A percentile compares a stretch with the other conserved stretches of the same genome.
phyloP scores from a whole-genome alignment of 306 rosid species.

The Casuarina glauca region DNA sequence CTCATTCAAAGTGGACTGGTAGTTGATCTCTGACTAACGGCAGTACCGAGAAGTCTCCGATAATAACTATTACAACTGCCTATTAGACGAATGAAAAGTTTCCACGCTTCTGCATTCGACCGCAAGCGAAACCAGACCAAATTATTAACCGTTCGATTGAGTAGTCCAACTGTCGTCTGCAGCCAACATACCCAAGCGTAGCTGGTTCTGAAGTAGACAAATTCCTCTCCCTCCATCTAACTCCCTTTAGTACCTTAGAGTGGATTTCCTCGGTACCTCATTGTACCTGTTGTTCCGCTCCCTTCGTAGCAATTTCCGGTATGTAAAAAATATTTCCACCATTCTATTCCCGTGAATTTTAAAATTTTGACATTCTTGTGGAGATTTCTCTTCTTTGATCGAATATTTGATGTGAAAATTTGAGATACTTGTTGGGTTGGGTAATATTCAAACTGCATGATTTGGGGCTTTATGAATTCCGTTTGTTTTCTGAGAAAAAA shows the following conservation, averaged over 20 bases:
- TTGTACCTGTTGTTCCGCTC: not conserved
- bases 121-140: not conserved
- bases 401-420: not conserved
- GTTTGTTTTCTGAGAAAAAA: conserved; percentile 19
- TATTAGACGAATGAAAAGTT: not conserved
- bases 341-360: not conserved
- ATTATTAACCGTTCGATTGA: not conserved
- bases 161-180: too few species aligned
- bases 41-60: not conserved
- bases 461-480: not conserved
- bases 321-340: not conserved
- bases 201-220: not conserved
- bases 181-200: not conserved
- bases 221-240: not conserved
- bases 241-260: not conserved
- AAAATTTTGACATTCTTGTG: not conserved
- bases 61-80: too few species aligned
- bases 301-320: conserved; percentile 13
- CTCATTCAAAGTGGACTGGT: conserved; percentile 16
- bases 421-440: not conserved
- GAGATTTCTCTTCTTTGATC: not conserved
- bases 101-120: not conserved
- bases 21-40: not conserved
- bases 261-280: not conserved
- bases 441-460: not conserved